A percentile compares a stretch with the other conserved stretches of the same genome.
Evolutionary conservation across 805 yeast genomes (phyloP).

Genomic region (Hyphopichia homilentoma): DNA sequence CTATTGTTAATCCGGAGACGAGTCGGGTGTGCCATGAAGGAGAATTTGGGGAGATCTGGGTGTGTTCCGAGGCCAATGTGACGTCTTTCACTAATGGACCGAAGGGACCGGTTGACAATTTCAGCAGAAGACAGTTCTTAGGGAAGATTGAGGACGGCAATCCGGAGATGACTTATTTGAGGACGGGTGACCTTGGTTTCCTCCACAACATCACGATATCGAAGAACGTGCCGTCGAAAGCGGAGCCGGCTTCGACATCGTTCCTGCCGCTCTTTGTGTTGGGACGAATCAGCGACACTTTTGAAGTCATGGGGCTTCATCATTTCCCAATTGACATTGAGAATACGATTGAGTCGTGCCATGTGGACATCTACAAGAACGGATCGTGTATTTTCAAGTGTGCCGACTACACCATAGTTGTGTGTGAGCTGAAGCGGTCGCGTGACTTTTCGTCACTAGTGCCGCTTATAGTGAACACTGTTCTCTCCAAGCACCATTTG

Average conservation of each 20-base stretch:
- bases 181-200: constrained; percentile 96
- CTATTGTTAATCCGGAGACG: constrained; percentile 95
- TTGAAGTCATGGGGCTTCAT: constrained; percentile 87
- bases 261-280: constrained; percentile 81
- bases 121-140: constrained; percentile 48
- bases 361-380: constrained; percentile 54
- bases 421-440: constrained; percentile 59
- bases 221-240: constrained; percentile 24
- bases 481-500: constrained; percentile 77
- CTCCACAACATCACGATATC: constrained; percentile 63
- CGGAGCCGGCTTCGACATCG: constrained; percentile 21
- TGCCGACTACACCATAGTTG: constrained; percentile 72
- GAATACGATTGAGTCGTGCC: constrained; percentile 43
- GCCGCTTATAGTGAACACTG: constrained; percentile 75
- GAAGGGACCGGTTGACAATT: constrained; percentile 48
- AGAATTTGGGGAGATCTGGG: constrained; percentile 97
- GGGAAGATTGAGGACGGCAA: constrained; percentile 67
- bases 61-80: constrained; percentile 81
- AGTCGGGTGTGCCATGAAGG: constrained; percentile 73
- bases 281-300: constrained; percentile 81
- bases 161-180: constrained; percentile 53
- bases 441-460: constrained; percentile 66
- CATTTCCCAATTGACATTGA: constrained; percentile 88
- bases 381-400: constrained; percentile 72
- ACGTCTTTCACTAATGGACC: constrained; percentile 55